These are phyloP conservation scores for Xylaria sp. DNA, from an alignment of 2,329 filamentous ascomycete species.

Conservation along the genomic window DNA sequence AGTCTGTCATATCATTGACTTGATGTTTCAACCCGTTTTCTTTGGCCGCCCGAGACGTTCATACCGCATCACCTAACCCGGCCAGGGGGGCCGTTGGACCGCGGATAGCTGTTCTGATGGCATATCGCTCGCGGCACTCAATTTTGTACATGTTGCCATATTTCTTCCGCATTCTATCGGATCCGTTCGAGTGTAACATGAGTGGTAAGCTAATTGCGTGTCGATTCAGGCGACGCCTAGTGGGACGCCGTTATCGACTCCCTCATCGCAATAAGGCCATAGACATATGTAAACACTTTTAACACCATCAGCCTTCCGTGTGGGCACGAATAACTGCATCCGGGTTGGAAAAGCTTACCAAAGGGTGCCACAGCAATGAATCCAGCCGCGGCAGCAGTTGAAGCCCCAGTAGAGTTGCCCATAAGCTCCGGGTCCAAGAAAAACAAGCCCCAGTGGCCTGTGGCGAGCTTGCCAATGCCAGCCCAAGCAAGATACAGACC, in stretches of 20 bases:
- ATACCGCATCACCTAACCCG: conserved; percentile 4
- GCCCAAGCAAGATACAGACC: conserved; percentile 63
- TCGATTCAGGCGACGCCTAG: conserved; percentile 11
- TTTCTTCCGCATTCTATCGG: background rate
- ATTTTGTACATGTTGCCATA: background rate
- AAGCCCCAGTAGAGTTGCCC: conserved; percentile 55
- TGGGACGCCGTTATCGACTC: conserved; percentile 52
- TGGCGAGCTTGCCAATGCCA: conserved; percentile 58
- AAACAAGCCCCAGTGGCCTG: conserved; percentile 61
- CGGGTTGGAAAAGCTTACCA: conserved; percentile 53
- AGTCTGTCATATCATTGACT: background rate
- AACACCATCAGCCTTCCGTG: conserved; percentile 37
- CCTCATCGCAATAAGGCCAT: conserved; percentile 62
- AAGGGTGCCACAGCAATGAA: conserved; percentile 59
- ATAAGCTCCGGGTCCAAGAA: conserved; percentile 61
- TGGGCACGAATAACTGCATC: background rate
- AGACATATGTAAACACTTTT: conserved; percentile 61
- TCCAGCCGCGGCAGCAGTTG: conserved; percentile 57
- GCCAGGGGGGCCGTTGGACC: background rate
- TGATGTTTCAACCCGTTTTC: background rate
- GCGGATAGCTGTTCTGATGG: background rate
- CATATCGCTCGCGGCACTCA: background rate
- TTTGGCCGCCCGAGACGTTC: background rate
- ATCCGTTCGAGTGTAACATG: background rate
- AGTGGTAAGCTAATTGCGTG: background rate